Percentiles rank a stretch among this genome's conserved stretches.
Conservation (phyloP, 2,329 filamentous ascomycete genomes). For the Talaromyces sp. region DNA sequence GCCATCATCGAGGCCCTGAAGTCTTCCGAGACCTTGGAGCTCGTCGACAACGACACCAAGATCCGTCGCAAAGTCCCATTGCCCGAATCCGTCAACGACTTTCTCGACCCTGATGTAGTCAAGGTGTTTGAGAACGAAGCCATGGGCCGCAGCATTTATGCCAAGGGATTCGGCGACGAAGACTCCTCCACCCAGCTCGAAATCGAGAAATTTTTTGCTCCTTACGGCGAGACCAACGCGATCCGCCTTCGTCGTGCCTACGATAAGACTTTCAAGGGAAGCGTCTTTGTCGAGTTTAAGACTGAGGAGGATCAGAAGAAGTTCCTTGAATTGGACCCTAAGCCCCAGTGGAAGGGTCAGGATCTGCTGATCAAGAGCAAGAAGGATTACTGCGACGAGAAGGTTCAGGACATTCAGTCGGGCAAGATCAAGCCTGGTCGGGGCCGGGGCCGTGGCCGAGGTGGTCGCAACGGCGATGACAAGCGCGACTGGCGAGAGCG, state of each 20-base stretch:
- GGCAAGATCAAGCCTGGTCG: constrained; percentile 57
- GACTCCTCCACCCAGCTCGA: constrained; percentile 82
- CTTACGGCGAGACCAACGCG: constrained; percentile 70
- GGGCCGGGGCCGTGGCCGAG: constrained; percentile 2
- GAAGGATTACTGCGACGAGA: constrained; percentile 76
- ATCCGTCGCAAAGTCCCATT: constrained; percentile 71
- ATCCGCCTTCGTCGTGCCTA: constrained; percentile 79
- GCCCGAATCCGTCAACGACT: constrained; percentile 47
- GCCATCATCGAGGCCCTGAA: constrained; percentile 78
- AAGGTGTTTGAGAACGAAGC: constrained; percentile 58
- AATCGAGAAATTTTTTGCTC: constrained; percentile 83
- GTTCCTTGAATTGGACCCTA: constrained; percentile 73
- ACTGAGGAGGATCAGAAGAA: constrained; percentile 70
- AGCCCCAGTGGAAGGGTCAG: constrained; percentile 76
- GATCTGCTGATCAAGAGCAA: constrained; percentile 82
- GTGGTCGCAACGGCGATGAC: constrained; percentile 15
- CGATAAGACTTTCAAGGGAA: constrained; percentile 81
- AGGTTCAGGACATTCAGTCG: constrained; percentile 63
- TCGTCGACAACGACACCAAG: constrained; percentile 66
- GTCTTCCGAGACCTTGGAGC: constrained; percentile 65
- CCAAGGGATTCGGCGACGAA: constrained; percentile 88
- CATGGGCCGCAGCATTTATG: constrained; percentile 75
- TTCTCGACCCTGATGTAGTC: constrained; percentile 48
- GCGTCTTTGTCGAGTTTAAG: constrained; percentile 89
- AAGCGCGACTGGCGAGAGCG: constrained; percentile 40